Base-by-base conservation (phyloP, 2,329 filamentous ascomycete genomes). In the Colletotrichum agaves region DNA sequence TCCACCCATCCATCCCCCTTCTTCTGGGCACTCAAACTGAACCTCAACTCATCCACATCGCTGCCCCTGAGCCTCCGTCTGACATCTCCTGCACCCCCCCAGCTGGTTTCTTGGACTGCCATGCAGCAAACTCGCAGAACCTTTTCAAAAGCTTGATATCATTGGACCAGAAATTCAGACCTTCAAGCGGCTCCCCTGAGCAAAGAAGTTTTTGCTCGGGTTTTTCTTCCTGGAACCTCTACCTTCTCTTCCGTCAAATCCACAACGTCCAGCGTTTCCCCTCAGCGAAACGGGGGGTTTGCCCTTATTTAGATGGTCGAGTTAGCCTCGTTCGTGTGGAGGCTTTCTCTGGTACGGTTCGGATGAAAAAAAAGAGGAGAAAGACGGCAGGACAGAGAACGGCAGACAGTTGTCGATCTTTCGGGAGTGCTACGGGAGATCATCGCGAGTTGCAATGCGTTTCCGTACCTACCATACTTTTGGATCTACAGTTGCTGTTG, bases 21-120 rank as follows among this genome's bases (percentile, higher is more conserved):
- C 53, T 59, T 53, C 55, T 64, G 53, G 65, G 65, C 61, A 68
- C 61, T 68, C 61, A 65, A 68, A 68, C 53, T 68, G 65, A 64
- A 68, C 65, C 61, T 68, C 65, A 60, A 35, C 41, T 68, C 65
- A 39, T 65, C 65, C 61, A 65, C 65, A 27, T 15, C 21, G 46
- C 19, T 60, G 41, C 65, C 53, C 65, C 64, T 64, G 64, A 55
- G 61, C 65, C 61, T 60, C 61, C 53, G 35, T 67, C 27, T 47
- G 17, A 53, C 55, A 60, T 65, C 47, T 67, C 64, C 41, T 43
- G 47, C n/a, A n/a, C 17, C 33, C 13, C 35, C 3, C 47, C 41
- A 37, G 46, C 46, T n/a, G 47, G 10, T 46, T 59, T 46, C 53
- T 50, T 53, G 53, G 17, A 55, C 19, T 3, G 33, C 44, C 19